Evolutionary conservation across 2,329 filamentous ascomycete genomes (phyloP).

Genomic region (Epichloe elymi): DNA sequence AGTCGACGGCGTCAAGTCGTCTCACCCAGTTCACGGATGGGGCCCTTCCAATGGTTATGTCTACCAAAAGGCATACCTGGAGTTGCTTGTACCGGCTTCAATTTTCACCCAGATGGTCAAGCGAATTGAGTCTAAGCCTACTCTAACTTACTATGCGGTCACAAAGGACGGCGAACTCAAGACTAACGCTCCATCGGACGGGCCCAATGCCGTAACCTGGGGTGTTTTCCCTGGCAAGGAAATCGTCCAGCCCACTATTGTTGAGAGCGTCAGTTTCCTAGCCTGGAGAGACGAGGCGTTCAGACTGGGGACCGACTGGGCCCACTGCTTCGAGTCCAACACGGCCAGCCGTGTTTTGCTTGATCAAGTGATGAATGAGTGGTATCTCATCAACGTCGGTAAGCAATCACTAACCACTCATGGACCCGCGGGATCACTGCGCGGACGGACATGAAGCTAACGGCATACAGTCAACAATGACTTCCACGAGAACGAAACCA

Average conservation of each 20-base stretch:
- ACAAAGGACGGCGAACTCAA: slow-evolving; percentile 69
- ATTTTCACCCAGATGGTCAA: slow-evolving; percentile 64
- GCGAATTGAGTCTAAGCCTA: slow-evolving; percentile 63
- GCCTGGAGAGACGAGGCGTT: slow-evolving; percentile 99
- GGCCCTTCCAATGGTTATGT: slow-evolving; percentile 91
- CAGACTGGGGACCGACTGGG: slow-evolving; percentile 85
- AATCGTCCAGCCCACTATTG: slow-evolving; percentile 99
- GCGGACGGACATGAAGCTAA: not conserved
- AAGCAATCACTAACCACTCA: slow-evolving; percentile 22
- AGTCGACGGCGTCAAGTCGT: slow-evolving; percentile 80
- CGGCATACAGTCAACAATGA: slow-evolving; percentile 75
- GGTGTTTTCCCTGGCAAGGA: slow-evolving; percentile 96
- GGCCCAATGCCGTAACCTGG: slow-evolving; percentile 98
- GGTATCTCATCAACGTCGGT: slow-evolving; percentile 94
- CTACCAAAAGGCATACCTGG: slow-evolving; percentile 95
- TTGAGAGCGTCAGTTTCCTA: slow-evolving; percentile 92
- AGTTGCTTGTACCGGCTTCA: slow-evolving; percentile 73
- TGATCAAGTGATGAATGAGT: slow-evolving; percentile 71
- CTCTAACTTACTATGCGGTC: slow-evolving; percentile 89
- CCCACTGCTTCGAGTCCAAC: slow-evolving; percentile 68
- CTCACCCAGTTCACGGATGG: slow-evolving; percentile 81
- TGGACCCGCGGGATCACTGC: not conserved
- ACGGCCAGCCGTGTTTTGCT: slow-evolving; percentile 71
- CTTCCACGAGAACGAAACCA: slow-evolving; percentile 70
- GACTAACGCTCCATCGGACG: slow-evolving; percentile 73